A percentile compares a stretch with the other conserved stretches of the same genome.
phyloP scores from a whole-genome alignment of 257 asterid genomes.

The Gardenia jasminoides region DNA sequence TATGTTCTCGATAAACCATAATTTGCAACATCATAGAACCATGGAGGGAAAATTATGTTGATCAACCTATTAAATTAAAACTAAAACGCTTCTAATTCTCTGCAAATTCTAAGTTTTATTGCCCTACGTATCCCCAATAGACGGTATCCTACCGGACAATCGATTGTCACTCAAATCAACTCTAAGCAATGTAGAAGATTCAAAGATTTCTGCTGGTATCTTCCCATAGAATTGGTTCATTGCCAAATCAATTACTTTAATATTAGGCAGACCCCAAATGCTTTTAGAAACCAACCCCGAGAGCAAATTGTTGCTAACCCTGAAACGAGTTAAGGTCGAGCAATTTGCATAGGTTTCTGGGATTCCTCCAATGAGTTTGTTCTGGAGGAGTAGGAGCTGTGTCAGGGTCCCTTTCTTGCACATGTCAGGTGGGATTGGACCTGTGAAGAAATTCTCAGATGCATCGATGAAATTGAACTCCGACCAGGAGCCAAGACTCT shows the following conservation, averaged over 20 bases:
- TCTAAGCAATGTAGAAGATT: conserved; percentile 36
- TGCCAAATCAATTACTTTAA: conserved; percentile 47
- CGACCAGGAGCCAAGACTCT: conserved; percentile 74
- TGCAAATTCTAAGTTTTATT: too few species aligned
- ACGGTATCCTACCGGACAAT: conserved; percentile 63
- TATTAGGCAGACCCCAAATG: conserved; percentile 69
- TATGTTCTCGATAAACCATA: too few species aligned
- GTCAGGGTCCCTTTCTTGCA: conserved; percentile 67
- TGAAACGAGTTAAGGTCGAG: conserved; percentile 47
- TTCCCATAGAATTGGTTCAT: conserved; percentile 55
- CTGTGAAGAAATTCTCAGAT: conserved; percentile 65
- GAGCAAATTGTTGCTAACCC: conserved; percentile 61
- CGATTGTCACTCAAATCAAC: conserved; percentile 61
- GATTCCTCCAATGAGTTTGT: conserved; percentile 69
- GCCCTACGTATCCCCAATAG: conserved; percentile 52
- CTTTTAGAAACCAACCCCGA: conserved; percentile 72
- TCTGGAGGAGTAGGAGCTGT: conserved; percentile 51
- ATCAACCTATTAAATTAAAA: too few species aligned
- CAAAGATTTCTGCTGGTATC: conserved; percentile 53
- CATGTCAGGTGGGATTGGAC: conserved; percentile 86
- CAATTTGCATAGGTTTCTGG: conserved; percentile 67
- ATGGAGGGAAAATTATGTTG: too few species aligned
- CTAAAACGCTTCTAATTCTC: too few species aligned
- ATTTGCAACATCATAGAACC: too few species aligned
- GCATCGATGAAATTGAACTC: conserved; percentile 62